Evolutionary conservation across 352 stramenopile genomes (phyloP), one percentile per base, ranked within the genome.

Genomic region (Pythium rishiriense): DNA sequence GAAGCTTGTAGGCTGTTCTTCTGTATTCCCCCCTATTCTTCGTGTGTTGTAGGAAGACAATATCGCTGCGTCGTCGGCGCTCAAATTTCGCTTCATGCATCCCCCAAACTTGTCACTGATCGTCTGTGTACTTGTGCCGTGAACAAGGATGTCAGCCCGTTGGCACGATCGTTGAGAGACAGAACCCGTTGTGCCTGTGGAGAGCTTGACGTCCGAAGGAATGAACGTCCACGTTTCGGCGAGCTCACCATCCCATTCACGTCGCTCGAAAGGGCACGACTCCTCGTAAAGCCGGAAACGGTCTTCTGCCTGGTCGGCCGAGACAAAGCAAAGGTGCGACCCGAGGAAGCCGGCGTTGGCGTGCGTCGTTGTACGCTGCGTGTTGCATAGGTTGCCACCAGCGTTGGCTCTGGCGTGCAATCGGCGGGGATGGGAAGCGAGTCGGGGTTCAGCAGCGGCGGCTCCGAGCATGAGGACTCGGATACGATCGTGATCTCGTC

Each of bases 401-500:
- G 37, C 37, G 37, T 17, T 17, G 37, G n/a, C 37, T 2, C 11
- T 12, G n/a, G 37, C 2, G 8, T 43, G 10, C n/a, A 29, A n/a
- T n/a, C 21, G 14, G 6, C 12, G 19, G 8, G 11, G 0, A 68
- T 68, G 61, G 53, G 21, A 3, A 62, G 45, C 35, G 62, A 57
- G 12, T 61, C 62, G 3, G 54, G 55, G 42, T 58, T 68, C 45
- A 58, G 52, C 51, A 57, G 42, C 21, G 42, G n/a, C 33, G 35
- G 39, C 25, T 68, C 61, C 25, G 54, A 50, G 26, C 46, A 67
- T 26, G 75, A 63, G 3, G 67, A 79, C 24, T 73, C 81, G 21
- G 72, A 85, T 48, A 72, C 80, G 52, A 77, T 88, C 33, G 68
- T 88, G 57, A 87, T 88, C 55, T 80, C 76, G 41, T 79, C 78